Conservation (phyloP, 2,329 filamentous ascomycete genomes). For the Tolypocladium guangdongense region DNA sequence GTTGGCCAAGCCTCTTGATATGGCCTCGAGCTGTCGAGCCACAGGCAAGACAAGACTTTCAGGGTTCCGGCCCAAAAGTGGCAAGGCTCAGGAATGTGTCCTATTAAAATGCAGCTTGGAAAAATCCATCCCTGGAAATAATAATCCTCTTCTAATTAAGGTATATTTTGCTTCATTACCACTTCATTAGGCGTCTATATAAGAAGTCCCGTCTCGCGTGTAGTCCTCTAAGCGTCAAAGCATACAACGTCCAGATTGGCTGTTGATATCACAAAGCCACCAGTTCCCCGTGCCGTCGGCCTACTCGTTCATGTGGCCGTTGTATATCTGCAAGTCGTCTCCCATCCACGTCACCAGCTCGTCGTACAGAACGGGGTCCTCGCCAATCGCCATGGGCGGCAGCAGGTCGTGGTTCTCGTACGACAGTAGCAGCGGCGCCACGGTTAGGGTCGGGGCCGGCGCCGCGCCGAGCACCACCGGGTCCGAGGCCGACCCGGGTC, state of each 20-base stretch:
- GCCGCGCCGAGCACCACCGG: conserved; percentile 9
- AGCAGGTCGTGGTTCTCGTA: conserved; percentile 8
- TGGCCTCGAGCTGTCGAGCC: no score
- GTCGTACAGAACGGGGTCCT: conserved; percentile 21
- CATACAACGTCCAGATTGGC: neutral
- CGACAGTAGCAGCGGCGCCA: conserved; percentile 11
- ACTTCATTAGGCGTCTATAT: neutral
- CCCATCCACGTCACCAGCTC: conserved; percentile 28
- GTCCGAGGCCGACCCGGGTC: conserved; percentile 3
- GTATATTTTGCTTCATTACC: neutral
- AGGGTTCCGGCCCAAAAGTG: no score
- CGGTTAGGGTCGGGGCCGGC: conserved; percentile 6
- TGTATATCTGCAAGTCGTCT: conserved; percentile 21
- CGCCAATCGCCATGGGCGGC: conserved; percentile 16
- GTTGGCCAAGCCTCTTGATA: no score
- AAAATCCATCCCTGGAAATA: no score
- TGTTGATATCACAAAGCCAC: neutral
- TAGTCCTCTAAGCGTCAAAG: neutral
- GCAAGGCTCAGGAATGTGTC: neutral
- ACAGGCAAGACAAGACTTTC: no score
- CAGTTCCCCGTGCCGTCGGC: neutral
- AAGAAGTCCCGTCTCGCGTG: neutral
- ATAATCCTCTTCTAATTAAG: no score
- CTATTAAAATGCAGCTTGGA: neutral
- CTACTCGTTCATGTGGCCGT: conserved; percentile 10